Conservation (phyloP, 257 asterid genomes). For the Scutellaria baicalensis region DNA sequence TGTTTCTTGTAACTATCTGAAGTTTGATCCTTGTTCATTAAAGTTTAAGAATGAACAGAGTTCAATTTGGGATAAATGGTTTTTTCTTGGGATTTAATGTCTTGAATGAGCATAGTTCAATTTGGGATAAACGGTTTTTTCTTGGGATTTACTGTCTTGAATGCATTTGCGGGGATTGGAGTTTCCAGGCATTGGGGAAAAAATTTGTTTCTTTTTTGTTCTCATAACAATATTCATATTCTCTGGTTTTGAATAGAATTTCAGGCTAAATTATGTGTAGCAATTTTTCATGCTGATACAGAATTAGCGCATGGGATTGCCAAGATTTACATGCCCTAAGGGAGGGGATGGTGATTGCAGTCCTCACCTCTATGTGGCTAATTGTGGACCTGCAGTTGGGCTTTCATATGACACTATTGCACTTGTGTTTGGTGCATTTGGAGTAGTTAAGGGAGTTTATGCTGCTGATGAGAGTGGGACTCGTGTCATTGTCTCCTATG, state of each 20-base stretch:
- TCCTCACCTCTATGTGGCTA: constrained; percentile 83
- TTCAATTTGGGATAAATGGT: background rate
- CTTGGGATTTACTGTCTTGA: background rate
- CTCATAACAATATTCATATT: background rate
- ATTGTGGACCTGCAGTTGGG: constrained; percentile 94
- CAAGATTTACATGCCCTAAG: constrained; percentile 68
- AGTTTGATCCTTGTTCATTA: background rate
- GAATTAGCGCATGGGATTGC: constrained; percentile 56
- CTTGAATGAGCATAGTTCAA: too few relatives aligned
- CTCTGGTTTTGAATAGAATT: background rate
- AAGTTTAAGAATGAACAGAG: background rate
- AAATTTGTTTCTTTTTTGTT: background rate
- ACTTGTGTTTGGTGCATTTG: constrained; percentile 52
- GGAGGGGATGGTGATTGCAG: constrained; percentile 37
- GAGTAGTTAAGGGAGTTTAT: constrained; percentile 63
- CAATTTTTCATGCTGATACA: constrained; percentile 3
- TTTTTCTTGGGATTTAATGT: background rate
- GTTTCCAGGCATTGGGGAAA: background rate
- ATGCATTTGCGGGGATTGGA: background rate
- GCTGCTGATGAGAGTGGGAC: constrained; percentile 93
- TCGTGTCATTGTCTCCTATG: constrained; percentile 78
- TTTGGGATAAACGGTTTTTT: too few relatives aligned
- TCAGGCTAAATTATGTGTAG: background rate
- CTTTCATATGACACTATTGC: constrained; percentile 54
- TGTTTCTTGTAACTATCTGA: background rate